Base-by-base conservation (phyloP, 768 basidiomycete species). In the Leccinum subtestaceum region DNA sequence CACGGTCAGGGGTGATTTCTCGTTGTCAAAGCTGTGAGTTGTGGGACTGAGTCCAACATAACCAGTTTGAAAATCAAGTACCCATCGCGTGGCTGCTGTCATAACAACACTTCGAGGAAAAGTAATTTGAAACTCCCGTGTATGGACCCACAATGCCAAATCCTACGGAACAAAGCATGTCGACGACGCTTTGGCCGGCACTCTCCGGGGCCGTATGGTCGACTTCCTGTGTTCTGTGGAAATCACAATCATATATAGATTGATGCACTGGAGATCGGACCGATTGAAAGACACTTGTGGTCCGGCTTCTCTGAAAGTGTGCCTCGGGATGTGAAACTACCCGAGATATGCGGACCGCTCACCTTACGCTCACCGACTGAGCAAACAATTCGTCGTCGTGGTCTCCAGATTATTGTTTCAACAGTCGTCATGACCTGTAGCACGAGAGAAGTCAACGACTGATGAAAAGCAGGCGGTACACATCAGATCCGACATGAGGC, bases 81-180 rank as follows among this genome's bases (percentile, higher is more conserved):
- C 27, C 27, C 27, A 27, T 27, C 27, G 27, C 27, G 27, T 27
- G 27, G 27, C 27, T 27, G 27, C 27, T 27, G 27, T 27, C 27
- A 27, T 27, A 27, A 27, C 27, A 27, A 27, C 27, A 27, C 27
- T 27, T 27, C 27, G 27, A 27, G 27, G 27, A 27, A 27, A 27
- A 27, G 27, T 27, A 27, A 27, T 27, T 27, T 27, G 27, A 27
- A 27, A 27, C 27, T 27, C 27, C 27, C 27, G 27, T 57, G 4
- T 21, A 17, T 57, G 60, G 48, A 62, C 60, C 23, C 15, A 62
- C 47, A 45, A 62, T 32, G 27, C 40, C 25, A 1, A 40, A 17
- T 38, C 53, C 32, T 29, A 19, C 19, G 27, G 53, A 36, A 57
- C 47, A 62, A 62, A 62, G 60, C 53, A 38, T 4, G 8, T 11